Evolutionary conservation across 83 land plant genomes (phyloP).

Genomic region (Picea abies): DNA sequence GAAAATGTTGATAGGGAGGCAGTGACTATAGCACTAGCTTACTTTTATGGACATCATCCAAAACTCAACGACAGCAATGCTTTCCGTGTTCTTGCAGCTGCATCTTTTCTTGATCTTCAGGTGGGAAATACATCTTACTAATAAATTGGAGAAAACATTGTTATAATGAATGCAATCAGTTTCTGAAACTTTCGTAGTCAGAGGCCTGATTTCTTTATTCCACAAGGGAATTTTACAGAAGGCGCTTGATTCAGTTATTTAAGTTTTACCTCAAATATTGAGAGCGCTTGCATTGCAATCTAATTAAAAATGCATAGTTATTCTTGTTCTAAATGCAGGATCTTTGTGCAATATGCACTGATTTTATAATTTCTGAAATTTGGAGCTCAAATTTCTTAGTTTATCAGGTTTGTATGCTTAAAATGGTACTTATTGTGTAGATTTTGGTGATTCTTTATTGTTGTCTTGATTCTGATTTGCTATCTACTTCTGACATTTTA

Average conservation of each 20-base stretch:
- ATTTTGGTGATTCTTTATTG: neutral
- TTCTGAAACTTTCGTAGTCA: neutral
- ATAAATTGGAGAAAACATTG: neutral
- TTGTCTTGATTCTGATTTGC: constrained; percentile 2
- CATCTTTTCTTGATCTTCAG: constrained; percentile 97
- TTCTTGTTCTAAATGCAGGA: constrained; percentile 60
- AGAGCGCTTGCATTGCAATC: too few relatives aligned
- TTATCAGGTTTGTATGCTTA: constrained; percentile 67
- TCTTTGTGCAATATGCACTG: constrained; percentile 93
- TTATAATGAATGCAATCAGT: neutral
- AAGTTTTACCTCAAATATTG: neutral
- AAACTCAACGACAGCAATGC: constrained; percentile 95
- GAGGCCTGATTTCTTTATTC: neutral
- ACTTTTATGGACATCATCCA: constrained; percentile 94
- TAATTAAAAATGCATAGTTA: neutral
- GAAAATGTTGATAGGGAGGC: constrained; percentile 95
- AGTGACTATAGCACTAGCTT: constrained; percentile 79
- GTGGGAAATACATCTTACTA: constrained; percentile 32
- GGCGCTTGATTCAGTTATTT: neutral
- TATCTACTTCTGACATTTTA: neutral
- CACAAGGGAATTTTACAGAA: neutral
- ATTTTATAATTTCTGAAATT: constrained; percentile 90
- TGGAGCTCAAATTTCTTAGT: constrained; percentile 95
- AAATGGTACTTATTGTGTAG: neutral
- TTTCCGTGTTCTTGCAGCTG: constrained; percentile 97